A percentile compares a stretch with the other conserved stretches of the same genome.
Conservation (phyloP, 352 stramenopile species). For the Chrysophaeum taylorii region DNA sequence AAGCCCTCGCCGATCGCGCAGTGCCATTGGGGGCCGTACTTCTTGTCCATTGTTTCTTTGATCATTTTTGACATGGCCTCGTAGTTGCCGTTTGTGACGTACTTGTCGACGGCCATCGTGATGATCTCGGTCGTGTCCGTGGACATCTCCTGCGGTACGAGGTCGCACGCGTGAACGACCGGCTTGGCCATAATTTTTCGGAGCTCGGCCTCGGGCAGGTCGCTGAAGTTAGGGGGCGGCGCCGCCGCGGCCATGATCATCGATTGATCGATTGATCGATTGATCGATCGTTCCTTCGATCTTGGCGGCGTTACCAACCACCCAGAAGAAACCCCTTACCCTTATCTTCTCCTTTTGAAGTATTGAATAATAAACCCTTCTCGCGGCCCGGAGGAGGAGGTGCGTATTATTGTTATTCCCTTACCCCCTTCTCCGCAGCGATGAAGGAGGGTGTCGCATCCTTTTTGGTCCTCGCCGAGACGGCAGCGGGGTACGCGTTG, state of each 20-base stretch:
- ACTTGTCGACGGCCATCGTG: slow-evolving; percentile 82
- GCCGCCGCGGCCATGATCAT: neutral
- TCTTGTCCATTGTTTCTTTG: slow-evolving; percentile 86
- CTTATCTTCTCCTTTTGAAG: no score
- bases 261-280: neutral
- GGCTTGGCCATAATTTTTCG: neutral
- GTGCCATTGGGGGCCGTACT: slow-evolving; percentile 81
- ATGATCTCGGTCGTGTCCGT: slow-evolving; percentile 81
- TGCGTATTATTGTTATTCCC: no score
- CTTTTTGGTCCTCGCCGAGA: slow-evolving; percentile 87
- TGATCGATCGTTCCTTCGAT: neutral
- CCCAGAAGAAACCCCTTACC: no score
- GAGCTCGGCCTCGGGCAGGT: neutral
- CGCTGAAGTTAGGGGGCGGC: slow-evolving; percentile 3
- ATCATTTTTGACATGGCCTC: slow-evolving; percentile 68
- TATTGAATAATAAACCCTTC: no score
- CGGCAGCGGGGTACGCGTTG: slow-evolving; percentile 92
- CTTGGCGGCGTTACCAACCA: no score
- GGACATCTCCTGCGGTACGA: slow-evolving; percentile 68
- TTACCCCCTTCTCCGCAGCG: no score
- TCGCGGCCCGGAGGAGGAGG: no score
- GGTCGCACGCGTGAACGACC: neutral
- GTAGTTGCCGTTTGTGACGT: slow-evolving; percentile 77
- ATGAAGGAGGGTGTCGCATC: no score
- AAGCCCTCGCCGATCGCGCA: slow-evolving; percentile 81